Evolutionary conservation across 148 eudicot genomes (phyloP).

Genomic region (Mesembryanthemum crystallinum): DNA sequence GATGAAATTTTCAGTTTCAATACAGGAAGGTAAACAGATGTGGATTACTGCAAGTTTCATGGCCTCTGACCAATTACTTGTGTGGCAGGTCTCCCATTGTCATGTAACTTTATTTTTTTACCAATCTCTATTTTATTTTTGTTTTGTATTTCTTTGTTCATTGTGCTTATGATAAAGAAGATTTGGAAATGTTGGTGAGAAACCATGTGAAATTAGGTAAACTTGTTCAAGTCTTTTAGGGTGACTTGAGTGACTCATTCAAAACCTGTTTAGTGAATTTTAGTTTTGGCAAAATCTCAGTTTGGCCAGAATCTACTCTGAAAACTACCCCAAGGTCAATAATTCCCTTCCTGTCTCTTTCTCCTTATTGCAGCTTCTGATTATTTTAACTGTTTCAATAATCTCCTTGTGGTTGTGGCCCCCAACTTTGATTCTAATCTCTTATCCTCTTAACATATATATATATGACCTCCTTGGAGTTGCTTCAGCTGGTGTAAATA

Average conservation of each 20-base stretch:
- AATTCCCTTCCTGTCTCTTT: constrained; percentile 16
- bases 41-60: no score
- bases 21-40: no score
- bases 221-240: neutral
- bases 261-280: neutral
- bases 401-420: constrained; percentile 27
- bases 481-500: neutral
- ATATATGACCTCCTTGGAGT: neutral
- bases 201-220: neutral
- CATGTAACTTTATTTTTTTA: no score
- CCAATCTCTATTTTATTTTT: neutral
- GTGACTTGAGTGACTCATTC: neutral
- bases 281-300: neutral
- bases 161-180: neutral
- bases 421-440: constrained; percentile 6
- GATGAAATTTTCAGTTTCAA: no score
- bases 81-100: no score
- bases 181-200: neutral
- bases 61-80: no score
- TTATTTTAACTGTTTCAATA: constrained; percentile 1
- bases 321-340: constrained; percentile 2
- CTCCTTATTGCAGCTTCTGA: neutral
- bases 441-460: constrained; percentile 14
- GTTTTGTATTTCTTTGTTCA: neutral
- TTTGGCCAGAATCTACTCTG: neutral